phyloP scores from a whole-genome alignment of 148 eudicot genomes.

The Selenicereus undatus region DNA sequence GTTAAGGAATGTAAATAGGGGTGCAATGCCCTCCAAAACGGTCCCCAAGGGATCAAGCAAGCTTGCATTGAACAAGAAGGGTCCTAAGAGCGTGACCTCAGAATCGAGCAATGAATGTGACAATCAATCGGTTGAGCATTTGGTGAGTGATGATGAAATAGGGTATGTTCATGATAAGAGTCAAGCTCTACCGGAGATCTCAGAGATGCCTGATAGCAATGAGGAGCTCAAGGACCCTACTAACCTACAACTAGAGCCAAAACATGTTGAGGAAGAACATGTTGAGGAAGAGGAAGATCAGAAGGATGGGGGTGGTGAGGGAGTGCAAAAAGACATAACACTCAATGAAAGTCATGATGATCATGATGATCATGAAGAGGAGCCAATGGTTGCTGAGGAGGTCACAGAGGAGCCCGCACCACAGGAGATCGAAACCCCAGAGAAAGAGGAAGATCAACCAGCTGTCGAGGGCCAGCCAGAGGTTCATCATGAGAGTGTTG shows the following conservation, averaged over 20 bases:
- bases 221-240: constrained; percentile 35
- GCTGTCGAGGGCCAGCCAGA: constrained; percentile 9
- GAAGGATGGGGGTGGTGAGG: not conserved
- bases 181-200: constrained; percentile 41
- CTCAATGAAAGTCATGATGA: not conserved
- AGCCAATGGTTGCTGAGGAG: not conserved
- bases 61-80: constrained; percentile 14
- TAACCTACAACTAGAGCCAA: not conserved
- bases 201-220: constrained; percentile 37
- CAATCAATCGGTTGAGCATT: constrained; percentile 18
- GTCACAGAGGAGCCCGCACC: constrained; percentile 10
- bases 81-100: constrained; percentile 32
- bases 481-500: not conserved
- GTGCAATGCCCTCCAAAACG: constrained; percentile 9
- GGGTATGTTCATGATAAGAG: constrained; percentile 22
- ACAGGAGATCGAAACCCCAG: not conserved
- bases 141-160: constrained; percentile 24
- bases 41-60: not conserved
- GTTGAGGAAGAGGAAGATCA: not conserved
- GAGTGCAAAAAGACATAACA: not conserved
- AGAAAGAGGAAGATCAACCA: not conserved
- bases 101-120: constrained; percentile 32
- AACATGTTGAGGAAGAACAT: not conserved
- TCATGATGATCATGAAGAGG: constrained; percentile 1
- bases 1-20: constrained; percentile 19